phyloP scores from a whole-genome alignment of 2,329 filamentous ascomycete genomes.

The Botryotinia globosa region DNA sequence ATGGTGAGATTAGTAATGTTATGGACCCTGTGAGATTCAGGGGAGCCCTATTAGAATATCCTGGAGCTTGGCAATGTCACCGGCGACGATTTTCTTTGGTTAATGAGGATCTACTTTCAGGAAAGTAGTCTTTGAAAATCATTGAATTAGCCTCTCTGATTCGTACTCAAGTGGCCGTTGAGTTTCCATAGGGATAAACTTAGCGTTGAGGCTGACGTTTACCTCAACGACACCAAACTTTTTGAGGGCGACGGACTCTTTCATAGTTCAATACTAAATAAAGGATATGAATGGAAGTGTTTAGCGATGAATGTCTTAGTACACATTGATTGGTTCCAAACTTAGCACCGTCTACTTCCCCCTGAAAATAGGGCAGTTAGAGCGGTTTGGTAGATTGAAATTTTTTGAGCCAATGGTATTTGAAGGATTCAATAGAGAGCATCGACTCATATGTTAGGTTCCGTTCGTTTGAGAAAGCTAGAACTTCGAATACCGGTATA shows the following conservation, averaged over 20 bases:
- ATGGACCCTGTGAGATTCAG: constrained; percentile 6
- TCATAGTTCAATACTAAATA: neutral
- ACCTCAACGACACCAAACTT: neutral
- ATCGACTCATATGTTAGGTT: neutral
- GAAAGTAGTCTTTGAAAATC: neutral
- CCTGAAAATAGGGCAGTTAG: constrained; percentile 3
- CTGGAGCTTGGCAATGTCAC: neutral
- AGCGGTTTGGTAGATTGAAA: neutral
- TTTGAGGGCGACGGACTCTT: neutral
- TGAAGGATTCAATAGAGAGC: neutral
- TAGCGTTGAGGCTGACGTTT: neutral
- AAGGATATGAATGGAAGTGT: neutral
- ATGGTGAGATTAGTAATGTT: neutral
- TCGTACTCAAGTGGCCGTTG: neutral
- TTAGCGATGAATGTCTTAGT: neutral
- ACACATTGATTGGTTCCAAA: neutral
- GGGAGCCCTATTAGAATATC: neutral
- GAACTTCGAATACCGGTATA: neutral
- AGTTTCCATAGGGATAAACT: neutral
- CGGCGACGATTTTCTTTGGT: neutral
- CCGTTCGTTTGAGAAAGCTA: neutral
- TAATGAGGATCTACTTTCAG: neutral
- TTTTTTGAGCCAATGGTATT: neutral
- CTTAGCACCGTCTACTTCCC: neutral
- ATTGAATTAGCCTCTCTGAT: neutral